phyloP scores from a whole-genome alignment of 164 flowering plant genomes.

The Cinnamomum micranthum region DNA sequence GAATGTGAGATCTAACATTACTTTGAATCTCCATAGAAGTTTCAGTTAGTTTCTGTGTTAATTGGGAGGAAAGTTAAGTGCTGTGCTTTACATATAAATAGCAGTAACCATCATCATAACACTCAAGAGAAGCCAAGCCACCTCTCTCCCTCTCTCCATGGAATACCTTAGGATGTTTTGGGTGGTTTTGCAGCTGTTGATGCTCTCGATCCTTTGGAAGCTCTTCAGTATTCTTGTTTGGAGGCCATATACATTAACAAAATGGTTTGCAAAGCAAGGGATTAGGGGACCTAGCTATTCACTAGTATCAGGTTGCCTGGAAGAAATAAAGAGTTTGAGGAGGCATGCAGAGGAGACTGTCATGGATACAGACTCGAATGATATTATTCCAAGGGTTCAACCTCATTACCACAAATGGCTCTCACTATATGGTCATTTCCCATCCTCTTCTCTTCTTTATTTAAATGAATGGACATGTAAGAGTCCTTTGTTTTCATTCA shows the following conservation, averaged over 20 bases:
- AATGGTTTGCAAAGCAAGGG: not conserved
- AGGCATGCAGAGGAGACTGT: not conserved
- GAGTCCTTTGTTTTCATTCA: not conserved
- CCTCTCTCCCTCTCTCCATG: not conserved
- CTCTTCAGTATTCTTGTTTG: not conserved
- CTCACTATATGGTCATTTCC: not conserved
- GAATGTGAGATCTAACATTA: too few species aligned
- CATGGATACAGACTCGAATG: not conserved
- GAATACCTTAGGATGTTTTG: not conserved
- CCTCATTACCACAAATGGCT: constrained; percentile 3
- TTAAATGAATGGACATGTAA: not conserved
- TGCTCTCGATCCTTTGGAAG: not conserved
- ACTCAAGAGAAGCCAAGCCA: not conserved
- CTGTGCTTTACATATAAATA: too few species aligned
- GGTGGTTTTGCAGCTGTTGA: not conserved
- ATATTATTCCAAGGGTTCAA: constrained; percentile 2
- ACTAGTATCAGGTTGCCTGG: not conserved
- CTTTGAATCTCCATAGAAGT: too few species aligned
- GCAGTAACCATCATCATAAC: not conserved
- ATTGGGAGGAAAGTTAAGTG: too few species aligned
- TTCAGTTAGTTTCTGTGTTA: too few species aligned
- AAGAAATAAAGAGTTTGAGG: not conserved
- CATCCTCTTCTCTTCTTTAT: not conserved
- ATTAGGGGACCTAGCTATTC: not conserved
- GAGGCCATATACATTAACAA: not conserved